Evolutionary conservation across 441 rosid genomes (phyloP).

Genomic region (Capsella rubella): DNA sequence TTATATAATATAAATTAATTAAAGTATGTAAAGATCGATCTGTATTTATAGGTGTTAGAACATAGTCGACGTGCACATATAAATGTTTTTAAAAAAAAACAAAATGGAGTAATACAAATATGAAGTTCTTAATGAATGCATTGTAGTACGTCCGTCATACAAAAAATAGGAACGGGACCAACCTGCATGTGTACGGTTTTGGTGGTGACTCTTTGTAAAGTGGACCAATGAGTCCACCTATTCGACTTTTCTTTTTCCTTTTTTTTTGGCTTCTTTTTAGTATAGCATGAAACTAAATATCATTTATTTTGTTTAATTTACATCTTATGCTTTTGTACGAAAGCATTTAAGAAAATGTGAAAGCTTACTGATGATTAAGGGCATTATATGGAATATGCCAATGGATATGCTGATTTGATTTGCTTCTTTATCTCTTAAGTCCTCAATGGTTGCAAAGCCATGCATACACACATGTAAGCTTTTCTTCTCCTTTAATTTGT

Average conservation of each 20-base stretch:
- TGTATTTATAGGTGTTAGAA: no score
- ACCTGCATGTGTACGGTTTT: conserved; percentile 42
- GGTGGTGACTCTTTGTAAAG: conserved; percentile 1
- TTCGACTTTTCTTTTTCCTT: conserved; percentile 9
- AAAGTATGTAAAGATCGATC: not conserved
- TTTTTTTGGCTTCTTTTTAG: conserved; percentile 25
- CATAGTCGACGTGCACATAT: no score
- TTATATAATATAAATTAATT: no score
- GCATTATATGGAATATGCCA: conserved; percentile 35
- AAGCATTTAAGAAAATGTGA: conserved; percentile 23
- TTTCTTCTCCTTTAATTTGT: not conserved
- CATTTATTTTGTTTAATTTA: not conserved
- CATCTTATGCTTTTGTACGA: conserved; percentile 19
- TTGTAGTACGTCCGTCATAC: conserved; percentile 27
- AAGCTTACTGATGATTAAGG: not conserved
- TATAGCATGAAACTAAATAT: conserved; percentile 10
- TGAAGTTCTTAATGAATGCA: not conserved
- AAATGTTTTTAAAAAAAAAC: not conserved
- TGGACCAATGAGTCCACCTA: conserved; percentile 38
- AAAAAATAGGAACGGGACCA: conserved; percentile 32
- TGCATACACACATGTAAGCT: not conserved
- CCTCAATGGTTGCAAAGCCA: not conserved
- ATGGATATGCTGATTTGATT: conserved; percentile 41
- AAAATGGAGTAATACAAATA: not conserved
- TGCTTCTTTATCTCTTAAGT: not conserved